phyloP scores from a whole-genome alignment of 1,284 basidiomycete species.

The Ceratobasidium sp. region DNA sequence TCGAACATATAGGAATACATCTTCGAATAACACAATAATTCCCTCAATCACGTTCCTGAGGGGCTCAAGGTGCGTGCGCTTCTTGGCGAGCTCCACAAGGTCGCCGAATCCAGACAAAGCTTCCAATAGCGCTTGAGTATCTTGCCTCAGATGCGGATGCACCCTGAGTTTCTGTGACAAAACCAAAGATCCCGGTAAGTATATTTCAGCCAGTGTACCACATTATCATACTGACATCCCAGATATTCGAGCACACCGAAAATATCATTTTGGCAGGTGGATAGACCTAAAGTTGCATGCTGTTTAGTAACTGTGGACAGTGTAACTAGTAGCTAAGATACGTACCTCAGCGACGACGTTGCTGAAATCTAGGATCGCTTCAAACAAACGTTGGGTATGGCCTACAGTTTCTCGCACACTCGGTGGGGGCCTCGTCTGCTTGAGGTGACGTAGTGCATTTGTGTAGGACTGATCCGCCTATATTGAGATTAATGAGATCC shows the following conservation, averaged over 20 bases:
- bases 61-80: no score
- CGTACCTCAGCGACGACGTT: not conserved
- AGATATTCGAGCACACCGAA: not conserved
- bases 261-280: not conserved
- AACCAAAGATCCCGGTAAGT: not conserved
- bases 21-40: not conserved
- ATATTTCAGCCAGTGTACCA: not conserved
- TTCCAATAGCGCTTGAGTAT: no score
- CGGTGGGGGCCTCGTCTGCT: not conserved
- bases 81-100: no score
- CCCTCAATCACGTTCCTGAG: not conserved
- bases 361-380: not conserved
- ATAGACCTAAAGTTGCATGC: not conserved
- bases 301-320: not conserved
- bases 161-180: not conserved
- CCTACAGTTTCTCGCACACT: conserved; percentile 1
- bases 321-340: not conserved
- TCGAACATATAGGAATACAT: not conserved
- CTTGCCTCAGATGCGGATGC: no score
- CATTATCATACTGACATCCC: not conserved
- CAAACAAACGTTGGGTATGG: not conserved
- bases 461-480: not conserved
- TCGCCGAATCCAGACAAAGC: no score
- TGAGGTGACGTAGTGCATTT: not conserved
- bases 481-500: not conserved